phyloP scores from a whole-genome alignment of 352 stramenopile genomes.

The Pythium rishiriense region DNA sequence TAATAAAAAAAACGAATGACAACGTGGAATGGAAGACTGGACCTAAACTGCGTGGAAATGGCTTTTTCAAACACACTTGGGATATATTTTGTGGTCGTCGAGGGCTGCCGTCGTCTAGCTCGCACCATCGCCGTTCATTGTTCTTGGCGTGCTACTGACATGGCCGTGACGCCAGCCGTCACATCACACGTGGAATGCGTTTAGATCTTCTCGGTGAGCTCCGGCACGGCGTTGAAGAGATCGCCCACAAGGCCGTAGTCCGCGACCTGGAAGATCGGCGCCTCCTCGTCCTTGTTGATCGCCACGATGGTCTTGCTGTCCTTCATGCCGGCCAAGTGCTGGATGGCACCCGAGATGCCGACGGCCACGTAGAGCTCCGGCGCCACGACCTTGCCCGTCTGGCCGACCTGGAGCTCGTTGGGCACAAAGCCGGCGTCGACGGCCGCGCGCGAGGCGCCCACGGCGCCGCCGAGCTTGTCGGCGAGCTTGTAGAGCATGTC shows the following conservation, averaged over 20 bases:
- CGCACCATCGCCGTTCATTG: no score
- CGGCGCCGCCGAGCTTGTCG: slow-evolving; percentile 97
- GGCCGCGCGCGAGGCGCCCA: slow-evolving; percentile 96
- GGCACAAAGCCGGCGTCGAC: slow-evolving; percentile 98
- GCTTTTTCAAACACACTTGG: slow-evolving; percentile 5
- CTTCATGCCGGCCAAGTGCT: slow-evolving; percentile 99
- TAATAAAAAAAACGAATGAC: no score
- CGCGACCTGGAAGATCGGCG: slow-evolving; percentile 98
- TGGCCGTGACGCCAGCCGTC: no score
- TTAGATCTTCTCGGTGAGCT: slow-evolving; percentile 98
- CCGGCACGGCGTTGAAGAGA: slow-evolving; percentile 96
- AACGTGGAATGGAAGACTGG: no score
- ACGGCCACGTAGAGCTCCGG: slow-evolving; percentile 97
- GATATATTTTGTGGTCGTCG: slow-evolving; percentile 9
- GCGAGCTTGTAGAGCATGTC: slow-evolving; percentile 96
- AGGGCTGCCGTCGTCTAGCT: no score
- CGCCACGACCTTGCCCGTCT: slow-evolving; percentile 99
- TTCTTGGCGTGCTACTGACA: no score
- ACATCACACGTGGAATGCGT: neutral
- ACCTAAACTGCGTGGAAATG: no score
- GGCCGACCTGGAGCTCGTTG: slow-evolving; percentile 99
- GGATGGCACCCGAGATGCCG: slow-evolving; percentile 98
- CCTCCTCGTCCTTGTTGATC: slow-evolving; percentile 99
- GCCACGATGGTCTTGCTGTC: slow-evolving; percentile 99
- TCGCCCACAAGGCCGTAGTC: slow-evolving; percentile 99